Percentiles rank a stretch among this genome's conserved stretches.
These are phyloP conservation scores for Pinus albicaulis DNA, from an alignment of 75 land plant genomes.

Conservation along the genomic window DNA sequence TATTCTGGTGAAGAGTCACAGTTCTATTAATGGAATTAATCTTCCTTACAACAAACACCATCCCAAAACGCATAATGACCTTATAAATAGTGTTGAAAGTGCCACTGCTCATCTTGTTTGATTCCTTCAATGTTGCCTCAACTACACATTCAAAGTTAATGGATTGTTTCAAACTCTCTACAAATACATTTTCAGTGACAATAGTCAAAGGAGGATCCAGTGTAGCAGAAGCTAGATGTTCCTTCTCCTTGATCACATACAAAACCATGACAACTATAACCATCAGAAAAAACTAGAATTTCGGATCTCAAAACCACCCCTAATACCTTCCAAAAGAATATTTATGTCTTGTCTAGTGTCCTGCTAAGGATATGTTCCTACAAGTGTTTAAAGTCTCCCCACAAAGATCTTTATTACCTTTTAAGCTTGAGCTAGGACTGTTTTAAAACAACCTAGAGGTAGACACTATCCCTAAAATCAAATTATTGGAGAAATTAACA, in stretches of 20 bases:
- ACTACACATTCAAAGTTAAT: constrained; percentile 59
- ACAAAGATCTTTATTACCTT: constrained; percentile 73
- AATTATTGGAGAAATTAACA: constrained; percentile 70
- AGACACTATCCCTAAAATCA: constrained; percentile 59
- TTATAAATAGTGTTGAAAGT: constrained; percentile 72
- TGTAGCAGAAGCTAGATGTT: constrained; percentile 42
- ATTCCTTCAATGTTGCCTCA: constrained; percentile 60
- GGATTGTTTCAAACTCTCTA: constrained; percentile 52
- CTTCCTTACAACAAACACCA: constrained; percentile 57
- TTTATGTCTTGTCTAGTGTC: not conserved
- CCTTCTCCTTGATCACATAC: constrained; percentile 63
- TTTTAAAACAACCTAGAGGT: constrained; percentile 57
- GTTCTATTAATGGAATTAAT: constrained; percentile 67
- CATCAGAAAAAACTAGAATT: constrained; percentile 39
- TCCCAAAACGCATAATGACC: constrained; percentile 77
- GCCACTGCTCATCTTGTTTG: constrained; percentile 58
- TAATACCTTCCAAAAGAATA: constrained; percentile 27
- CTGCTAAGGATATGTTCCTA: constrained; percentile 11
- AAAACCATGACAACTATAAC: constrained; percentile 53
- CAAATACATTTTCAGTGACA: constrained; percentile 52
- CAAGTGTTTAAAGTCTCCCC: constrained; percentile 53
- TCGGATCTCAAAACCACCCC: constrained; percentile 66
- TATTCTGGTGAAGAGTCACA: constrained; percentile 58
- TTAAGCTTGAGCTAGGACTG: constrained; percentile 52
- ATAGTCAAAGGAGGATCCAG: constrained; percentile 27